phyloP scores from a whole-genome alignment of 75 land plant genomes.

The Gnetum montanum region DNA sequence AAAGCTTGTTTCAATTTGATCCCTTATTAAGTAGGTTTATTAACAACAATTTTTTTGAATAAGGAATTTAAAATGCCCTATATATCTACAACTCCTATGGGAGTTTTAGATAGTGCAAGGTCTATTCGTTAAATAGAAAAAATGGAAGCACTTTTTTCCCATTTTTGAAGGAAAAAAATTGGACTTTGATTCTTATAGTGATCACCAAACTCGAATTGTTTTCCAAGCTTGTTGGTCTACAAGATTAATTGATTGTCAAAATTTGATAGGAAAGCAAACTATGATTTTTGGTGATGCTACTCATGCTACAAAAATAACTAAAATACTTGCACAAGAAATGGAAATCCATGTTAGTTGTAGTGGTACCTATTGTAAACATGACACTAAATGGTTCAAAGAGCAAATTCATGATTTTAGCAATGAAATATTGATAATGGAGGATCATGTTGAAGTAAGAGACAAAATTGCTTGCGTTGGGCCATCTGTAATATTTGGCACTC shows the following conservation, averaged over 20 bases:
- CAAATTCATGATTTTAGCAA: constrained; percentile 2
- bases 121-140: not conserved
- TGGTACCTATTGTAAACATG: not conserved
- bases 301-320: constrained; percentile 3
- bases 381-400: constrained; percentile 3
- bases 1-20: not conserved
- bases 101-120: not conserved
- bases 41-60: not conserved
- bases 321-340: constrained; percentile 8
- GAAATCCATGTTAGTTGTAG: constrained; percentile 1
- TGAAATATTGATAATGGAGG: constrained; percentile 4
- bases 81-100: not conserved
- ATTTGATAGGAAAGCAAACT: constrained; percentile 6
- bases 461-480: not conserved
- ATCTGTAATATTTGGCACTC: constrained; percentile 1
- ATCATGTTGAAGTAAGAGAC: constrained; percentile 1
- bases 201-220: constrained; percentile 1
- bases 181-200: not conserved
- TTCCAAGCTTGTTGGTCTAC: constrained; percentile 7
- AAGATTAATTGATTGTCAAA: constrained; percentile 9
- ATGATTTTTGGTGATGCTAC: constrained; percentile 9
- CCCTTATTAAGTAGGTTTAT: not conserved
- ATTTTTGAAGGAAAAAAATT: not conserved
- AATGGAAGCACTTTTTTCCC: not conserved
- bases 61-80: not conserved